Evolutionary conservation across 2,329 filamentous ascomycete genomes (phyloP).

Genomic region (Trichoderma brevicompactum): DNA sequence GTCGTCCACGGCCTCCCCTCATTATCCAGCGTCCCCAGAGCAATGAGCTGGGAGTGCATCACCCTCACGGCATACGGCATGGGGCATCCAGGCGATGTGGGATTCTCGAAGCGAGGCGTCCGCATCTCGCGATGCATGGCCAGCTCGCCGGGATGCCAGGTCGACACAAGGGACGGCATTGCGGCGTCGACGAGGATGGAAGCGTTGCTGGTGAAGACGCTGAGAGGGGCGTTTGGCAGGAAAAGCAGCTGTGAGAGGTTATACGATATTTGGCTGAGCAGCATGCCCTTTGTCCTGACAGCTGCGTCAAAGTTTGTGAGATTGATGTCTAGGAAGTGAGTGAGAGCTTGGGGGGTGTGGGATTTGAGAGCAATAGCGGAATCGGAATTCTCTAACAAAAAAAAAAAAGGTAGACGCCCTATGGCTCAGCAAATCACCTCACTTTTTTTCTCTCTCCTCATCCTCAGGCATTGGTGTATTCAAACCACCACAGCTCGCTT

Average conservation of each 20-base stretch:
- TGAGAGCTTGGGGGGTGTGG: background rate
- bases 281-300: slow-evolving; percentile 8
- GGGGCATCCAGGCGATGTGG: slow-evolving; percentile 67
- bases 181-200: slow-evolving; percentile 16
- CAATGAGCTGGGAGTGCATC: slow-evolving; percentile 67
- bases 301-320: background rate
- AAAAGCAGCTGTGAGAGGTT: slow-evolving; percentile 17
- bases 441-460: background rate
- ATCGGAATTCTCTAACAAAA: background rate
- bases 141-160: slow-evolving; percentile 65
- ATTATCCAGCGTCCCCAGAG: slow-evolving; percentile 72
- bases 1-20: slow-evolving; percentile 74
- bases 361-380: background rate
- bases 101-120: slow-evolving; percentile 64
- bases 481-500: no score
- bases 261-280: slow-evolving; percentile 6
- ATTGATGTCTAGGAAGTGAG: no score
- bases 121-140: slow-evolving; percentile 66
- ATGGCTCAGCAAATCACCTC: background rate
- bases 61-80: slow-evolving; percentile 64
- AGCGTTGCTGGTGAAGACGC: slow-evolving; percentile 20
- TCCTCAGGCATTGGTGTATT: background rate
- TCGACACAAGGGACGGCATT: slow-evolving; percentile 13
- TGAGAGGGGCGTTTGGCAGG: background rate
- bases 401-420: background rate